A percentile compares a stretch with the other conserved stretches of the same genome.
phyloP scores from a whole-genome alignment of 2,329 filamentous ascomycete genomes.

The Pyricularia sp. region DNA sequence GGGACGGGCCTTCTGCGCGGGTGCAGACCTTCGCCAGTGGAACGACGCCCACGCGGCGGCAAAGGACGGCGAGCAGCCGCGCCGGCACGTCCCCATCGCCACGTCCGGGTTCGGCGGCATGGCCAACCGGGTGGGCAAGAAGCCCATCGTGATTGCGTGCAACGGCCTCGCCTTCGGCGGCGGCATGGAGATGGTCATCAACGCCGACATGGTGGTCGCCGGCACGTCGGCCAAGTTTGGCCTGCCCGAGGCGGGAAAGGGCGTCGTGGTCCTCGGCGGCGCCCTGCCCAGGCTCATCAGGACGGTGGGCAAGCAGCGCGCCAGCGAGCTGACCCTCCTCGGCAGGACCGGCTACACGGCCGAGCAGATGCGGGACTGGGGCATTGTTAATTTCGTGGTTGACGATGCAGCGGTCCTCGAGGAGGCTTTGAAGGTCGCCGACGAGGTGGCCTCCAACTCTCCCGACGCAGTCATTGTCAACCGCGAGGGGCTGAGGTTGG shows the following conservation, averaged over 20 bases:
- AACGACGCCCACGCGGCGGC: slow-evolving; percentile 17
- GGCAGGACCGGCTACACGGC: slow-evolving; percentile 42
- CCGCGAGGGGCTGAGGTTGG: slow-evolving; percentile 56
- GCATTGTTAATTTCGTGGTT: slow-evolving; percentile 56
- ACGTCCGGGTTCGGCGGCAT: slow-evolving; percentile 49
- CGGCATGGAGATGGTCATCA: slow-evolving; percentile 63
- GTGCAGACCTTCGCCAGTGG: slow-evolving; percentile 57
- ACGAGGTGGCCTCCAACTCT: slow-evolving; percentile 49
- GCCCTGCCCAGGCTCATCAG: slow-evolving; percentile 53
- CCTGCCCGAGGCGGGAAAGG: slow-evolving; percentile 58
- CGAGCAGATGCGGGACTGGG: slow-evolving; percentile 48
- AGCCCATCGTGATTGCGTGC: slow-evolving; percentile 64
- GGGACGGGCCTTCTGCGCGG: slow-evolving; percentile 54
- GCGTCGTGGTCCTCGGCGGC: slow-evolving; percentile 59
- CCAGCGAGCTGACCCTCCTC: slow-evolving; percentile 57
- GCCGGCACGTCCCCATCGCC: slow-evolving; percentile 1
- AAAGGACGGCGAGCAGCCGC: slow-evolving; percentile 6
- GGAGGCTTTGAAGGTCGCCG: slow-evolving; percentile 49
- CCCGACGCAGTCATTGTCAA: slow-evolving; percentile 67
- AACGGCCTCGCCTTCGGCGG: slow-evolving; percentile 65
- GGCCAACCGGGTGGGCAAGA: slow-evolving; percentile 53
- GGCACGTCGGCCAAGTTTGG: slow-evolving; percentile 45
- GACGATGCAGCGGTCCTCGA: slow-evolving; percentile 32
- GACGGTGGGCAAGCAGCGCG: slow-evolving; percentile 54
- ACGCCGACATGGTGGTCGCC: slow-evolving; percentile 60